Percentiles rank a stretch among this genome's conserved stretches.
Conservation (phyloP, 345 rosid genomes). For the Linum trigynum region DNA sequence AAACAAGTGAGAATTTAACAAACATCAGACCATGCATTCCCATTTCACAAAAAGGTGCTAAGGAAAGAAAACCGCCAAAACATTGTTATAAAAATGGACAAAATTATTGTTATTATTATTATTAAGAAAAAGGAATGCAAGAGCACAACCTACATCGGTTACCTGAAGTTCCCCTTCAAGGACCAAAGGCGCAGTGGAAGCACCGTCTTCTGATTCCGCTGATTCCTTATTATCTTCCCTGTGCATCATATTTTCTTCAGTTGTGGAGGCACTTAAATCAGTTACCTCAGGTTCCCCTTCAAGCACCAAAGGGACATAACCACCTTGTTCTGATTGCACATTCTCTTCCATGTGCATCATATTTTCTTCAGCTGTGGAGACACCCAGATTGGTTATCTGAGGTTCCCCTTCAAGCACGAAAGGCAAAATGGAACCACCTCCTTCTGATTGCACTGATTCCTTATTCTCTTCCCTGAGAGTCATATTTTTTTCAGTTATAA, state of each 20-base stretch:
- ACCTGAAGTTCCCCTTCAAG: conserved; percentile 59
- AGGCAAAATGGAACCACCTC: too few species aligned
- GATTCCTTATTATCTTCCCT: conserved; percentile 27
- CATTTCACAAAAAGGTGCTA: conserved; percentile 2
- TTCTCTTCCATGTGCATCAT: conserved; percentile 12
- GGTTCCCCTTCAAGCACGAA: conserved; percentile 9
- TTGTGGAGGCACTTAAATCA: conserved; percentile 22
- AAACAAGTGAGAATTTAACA: conserved; percentile 65
- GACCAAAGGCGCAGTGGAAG: conserved; percentile 34
- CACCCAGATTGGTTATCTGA: conserved; percentile 11
- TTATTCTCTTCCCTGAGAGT: too few species aligned
- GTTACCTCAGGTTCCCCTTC: conserved; percentile 14
- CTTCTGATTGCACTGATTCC: too few species aligned
- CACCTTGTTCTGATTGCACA: not conserved
- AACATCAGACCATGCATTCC: conserved; percentile 28
- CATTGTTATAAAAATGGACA: conserved; percentile 4
- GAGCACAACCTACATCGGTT: conserved; percentile 72
- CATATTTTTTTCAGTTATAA: too few species aligned
- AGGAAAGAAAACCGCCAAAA: not conserved
- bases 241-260: conserved; percentile 19
- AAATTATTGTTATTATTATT: not conserved
- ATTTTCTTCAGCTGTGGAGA: conserved; percentile 30
- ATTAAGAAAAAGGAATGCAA: conserved; percentile 21
- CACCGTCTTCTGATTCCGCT: conserved; percentile 26
- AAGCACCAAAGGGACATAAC: not conserved